Percentiles rank a stretch among this genome's conserved stretches.
Conservation (phyloP, 257 asterid species). For the Capsicum pubescens region DNA sequence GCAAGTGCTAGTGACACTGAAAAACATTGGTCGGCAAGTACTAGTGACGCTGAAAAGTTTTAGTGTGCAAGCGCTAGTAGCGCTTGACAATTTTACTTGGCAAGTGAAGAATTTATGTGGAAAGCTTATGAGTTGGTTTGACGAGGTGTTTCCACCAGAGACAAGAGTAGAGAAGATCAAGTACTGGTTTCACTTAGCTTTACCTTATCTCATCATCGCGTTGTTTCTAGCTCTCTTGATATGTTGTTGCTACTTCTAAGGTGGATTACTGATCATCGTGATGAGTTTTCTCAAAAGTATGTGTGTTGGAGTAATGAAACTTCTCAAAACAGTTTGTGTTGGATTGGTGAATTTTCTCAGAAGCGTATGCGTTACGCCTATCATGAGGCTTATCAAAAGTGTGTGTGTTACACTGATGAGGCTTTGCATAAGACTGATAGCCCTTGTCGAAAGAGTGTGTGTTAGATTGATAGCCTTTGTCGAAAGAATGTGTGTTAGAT, state of each 20-base stretch:
- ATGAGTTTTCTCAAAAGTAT: too few relatives aligned
- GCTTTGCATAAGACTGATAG: too few relatives aligned
- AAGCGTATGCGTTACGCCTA: too few relatives aligned
- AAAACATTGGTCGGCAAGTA: background rate
- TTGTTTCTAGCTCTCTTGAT: slow-evolving; percentile 9
- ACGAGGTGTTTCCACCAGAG: slow-evolving; percentile 44
- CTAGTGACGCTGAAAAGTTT: background rate
- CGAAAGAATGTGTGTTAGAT: too few relatives aligned
- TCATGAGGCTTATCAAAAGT: too few relatives aligned
- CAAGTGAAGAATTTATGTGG: background rate
- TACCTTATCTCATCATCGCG: slow-evolving; percentile 24
- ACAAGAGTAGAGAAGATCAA: slow-evolving; percentile 45
- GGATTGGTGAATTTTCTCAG: too few relatives aligned
- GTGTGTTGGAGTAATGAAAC: too few relatives aligned
- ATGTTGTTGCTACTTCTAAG: slow-evolving; percentile 2
- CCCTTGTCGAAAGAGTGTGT: too few relatives aligned
- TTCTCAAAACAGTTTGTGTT: too few relatives aligned
- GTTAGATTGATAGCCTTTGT: too few relatives aligned
- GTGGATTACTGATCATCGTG: background rate
- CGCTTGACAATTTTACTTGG: background rate
- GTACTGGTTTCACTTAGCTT: slow-evolving; percentile 34
- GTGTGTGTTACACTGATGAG: too few relatives aligned
- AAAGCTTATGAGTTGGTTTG: slow-evolving; percentile 39
- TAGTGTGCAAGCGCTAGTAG: background rate
- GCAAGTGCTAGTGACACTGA: background rate